Evolutionary conservation across 805 yeast genomes (phyloP), one percentile per base, ranked within the genome.

Genomic region (Yamadazyma philogaea): DNA sequence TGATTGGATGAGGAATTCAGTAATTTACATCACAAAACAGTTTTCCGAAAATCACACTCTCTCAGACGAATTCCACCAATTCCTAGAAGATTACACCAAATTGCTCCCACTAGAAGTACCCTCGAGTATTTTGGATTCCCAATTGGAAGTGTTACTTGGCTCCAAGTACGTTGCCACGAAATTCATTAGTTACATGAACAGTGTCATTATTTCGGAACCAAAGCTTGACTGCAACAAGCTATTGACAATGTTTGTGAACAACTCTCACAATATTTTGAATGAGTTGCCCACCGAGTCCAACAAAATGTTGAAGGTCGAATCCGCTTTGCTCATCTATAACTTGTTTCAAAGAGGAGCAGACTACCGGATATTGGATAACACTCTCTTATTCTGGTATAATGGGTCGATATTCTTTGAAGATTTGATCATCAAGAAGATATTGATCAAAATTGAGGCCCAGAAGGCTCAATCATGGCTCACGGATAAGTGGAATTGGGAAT

Each of bases 381-480:
- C n/a, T n/a, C 40, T 87, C 1, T 21, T 53, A 12, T 57, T 61
- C 6, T 66, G 76, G 34, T 88, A 84, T 55, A 59, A 63, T n/a
- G 96, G 96, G 3, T 70, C 90, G 0, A 63, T 70, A 2, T 57
- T 75, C 12, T 64, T 79, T 1, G 78, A 77, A 28, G 97, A 91
- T 55, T 56, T 77, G 40, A 44, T 89, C 2, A 55, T 91, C 20
- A 75, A 84, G 41, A 58, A 64, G 3, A 62, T 86, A 1, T 56
- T 91, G 34, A 68, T 71, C 41, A 57, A 59, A 10, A 66, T 88
- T 27, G 98, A 91, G 59, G 53, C 77, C 0, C 61, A 63, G 3
- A 52, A 71, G 6, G 63, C 73, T 11, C 51, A 60, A 4, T 78
- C 88, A 6, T 88, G 96, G 95, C 68, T 84, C n/a, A 70, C 70